Percentiles rank a stretch among this genome's conserved stretches.
Evolutionary conservation across 2,329 filamentous ascomycete genomes (phyloP).

Genomic region (Calonectria pauciramosa): DNA sequence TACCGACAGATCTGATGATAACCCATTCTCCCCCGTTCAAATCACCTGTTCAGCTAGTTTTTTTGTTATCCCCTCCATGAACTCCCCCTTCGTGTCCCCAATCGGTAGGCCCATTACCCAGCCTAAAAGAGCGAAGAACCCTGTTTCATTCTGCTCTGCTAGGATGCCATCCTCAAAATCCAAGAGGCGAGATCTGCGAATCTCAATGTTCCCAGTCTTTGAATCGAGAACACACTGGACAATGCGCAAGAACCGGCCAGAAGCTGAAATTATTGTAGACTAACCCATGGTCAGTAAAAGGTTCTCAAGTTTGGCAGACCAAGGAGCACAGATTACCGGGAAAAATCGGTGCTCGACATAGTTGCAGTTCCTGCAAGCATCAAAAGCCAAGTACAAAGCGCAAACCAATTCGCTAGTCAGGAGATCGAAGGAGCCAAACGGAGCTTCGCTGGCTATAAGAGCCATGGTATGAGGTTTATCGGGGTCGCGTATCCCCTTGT

Average conservation of each 20-base stretch:
- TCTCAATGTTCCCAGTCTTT: not conserved
- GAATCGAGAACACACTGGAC: not conserved
- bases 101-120: not conserved
- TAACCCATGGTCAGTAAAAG: not conserved
- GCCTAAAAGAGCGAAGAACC: not conserved
- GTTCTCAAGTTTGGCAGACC: not conserved
- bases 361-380: not conserved
- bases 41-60: not conserved
- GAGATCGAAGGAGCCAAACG: not conserved
- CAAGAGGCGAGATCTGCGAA: not conserved
- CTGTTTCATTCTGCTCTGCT: not conserved
- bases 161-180: not conserved
- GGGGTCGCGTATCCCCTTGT: not conserved
- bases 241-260: not conserved
- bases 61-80: not conserved
- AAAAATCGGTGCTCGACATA: not conserved
- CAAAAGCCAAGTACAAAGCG: not conserved
- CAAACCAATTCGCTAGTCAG: not conserved
- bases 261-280: not conserved
- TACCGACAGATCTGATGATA: no score
- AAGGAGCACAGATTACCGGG: not conserved
- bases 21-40: no score
- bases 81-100: not conserved
- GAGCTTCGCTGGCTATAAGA: not conserved
- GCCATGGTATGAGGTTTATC: not conserved